Conservation (phyloP, 495 filamentous ascomycete species). For the Lindgomyces ingoldianus region DNA sequence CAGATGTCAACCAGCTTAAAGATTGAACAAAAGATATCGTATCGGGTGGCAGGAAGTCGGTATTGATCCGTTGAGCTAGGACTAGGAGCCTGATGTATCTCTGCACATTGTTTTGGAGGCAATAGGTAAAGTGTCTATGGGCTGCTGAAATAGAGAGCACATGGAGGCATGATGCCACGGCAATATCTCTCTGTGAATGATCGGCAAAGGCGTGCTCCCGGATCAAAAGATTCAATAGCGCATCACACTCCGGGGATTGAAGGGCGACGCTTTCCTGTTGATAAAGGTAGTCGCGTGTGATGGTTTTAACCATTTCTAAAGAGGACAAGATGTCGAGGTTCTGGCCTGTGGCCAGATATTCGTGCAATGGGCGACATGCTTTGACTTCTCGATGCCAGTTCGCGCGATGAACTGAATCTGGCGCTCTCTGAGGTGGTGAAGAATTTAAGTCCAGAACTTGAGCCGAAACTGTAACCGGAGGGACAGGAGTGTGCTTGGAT, state of each 20-base stretch:
- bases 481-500: not conserved
- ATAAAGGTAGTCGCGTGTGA: not conserved
- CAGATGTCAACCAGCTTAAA: not conserved
- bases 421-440: not conserved
- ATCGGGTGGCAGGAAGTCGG: not conserved
- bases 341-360: not conserved
- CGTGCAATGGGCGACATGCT: not conserved
- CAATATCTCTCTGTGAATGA: not conserved
- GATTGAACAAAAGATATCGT: not conserved
- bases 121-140: not conserved
- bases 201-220: not conserved
- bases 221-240: not conserved
- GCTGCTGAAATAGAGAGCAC: constrained; percentile 2
- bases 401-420: not conserved
- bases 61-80: not conserved
- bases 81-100: constrained; percentile 1
- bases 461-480: not conserved
- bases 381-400: not conserved
- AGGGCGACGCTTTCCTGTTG: not conserved
- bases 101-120: not conserved
- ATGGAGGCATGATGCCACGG: not conserved
- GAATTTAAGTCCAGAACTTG: not conserved
- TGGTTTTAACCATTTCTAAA: not conserved
- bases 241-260: not conserved
- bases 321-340: not conserved